Evolutionary conservation across 176 grass and related monocot genomes (phyloP).

Genomic region (Alloteropsis semialata): DNA sequence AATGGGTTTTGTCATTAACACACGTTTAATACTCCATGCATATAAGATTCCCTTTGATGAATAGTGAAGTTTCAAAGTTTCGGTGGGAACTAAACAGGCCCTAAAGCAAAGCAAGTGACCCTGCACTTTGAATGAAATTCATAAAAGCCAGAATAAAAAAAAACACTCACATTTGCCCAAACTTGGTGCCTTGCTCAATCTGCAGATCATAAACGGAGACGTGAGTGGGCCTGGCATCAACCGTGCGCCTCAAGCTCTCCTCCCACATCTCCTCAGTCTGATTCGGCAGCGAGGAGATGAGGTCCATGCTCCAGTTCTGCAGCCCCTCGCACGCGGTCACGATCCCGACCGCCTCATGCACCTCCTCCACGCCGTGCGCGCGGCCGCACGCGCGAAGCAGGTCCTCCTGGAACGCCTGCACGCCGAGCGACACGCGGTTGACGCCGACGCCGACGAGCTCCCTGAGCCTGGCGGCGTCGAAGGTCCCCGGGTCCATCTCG

Average conservation of each 20-base stretch:
- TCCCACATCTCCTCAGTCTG: slow-evolving; percentile 89
- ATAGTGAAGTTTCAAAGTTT: no score
- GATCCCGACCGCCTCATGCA: slow-evolving; percentile 66
- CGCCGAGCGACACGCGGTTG: slow-evolving; percentile 80
- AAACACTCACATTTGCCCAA: slow-evolving; percentile 65
- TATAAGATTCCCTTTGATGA: no score
- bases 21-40: no score
- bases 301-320: slow-evolving; percentile 94
- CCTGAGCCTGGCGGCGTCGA: slow-evolving; percentile 49
- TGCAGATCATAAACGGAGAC: slow-evolving; percentile 86
- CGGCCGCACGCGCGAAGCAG: slow-evolving; percentile 68
- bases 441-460: slow-evolving; percentile 62
- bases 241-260: slow-evolving; percentile 66
- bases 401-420: slow-evolving; percentile 84
- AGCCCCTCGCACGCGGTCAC: slow-evolving; percentile 51
- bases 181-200: slow-evolving; percentile 87
- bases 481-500: slow-evolving; percentile 86
- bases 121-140: not conserved
- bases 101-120: not conserved
- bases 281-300: slow-evolving; percentile 75
- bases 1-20: no score
- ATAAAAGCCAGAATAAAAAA: not conserved
- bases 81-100: no score
- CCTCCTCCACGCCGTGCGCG: slow-evolving; percentile 71
- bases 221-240: slow-evolving; percentile 61